Evolutionary conservation across 2,329 filamentous ascomycete species (phyloP), one percentile per base, ranked within the genome.

Genomic region (Ceratocystis colombiana): DNA sequence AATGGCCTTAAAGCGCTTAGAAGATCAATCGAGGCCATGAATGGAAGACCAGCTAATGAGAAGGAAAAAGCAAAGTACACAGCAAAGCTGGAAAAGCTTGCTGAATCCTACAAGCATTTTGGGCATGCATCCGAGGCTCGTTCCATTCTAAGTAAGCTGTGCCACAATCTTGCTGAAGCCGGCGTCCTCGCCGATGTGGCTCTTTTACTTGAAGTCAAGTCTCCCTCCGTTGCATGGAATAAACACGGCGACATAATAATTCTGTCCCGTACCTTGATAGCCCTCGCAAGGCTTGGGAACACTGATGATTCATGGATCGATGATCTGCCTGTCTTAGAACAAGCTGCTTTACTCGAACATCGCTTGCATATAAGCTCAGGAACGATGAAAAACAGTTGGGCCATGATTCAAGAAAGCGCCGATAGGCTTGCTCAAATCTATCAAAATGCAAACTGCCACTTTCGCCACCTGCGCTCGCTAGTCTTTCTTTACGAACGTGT

Each of bases 1-100:
- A 73, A 76, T 20, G 77, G 81, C 1, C 73, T 88, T 15, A 79
- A 82, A 62, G 79, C 85, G 12, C 77, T 90, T 62, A 82, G 81
- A 66, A 80, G 83, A 65, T 88, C 87, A 0, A 80, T 88, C 62
- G 84, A 88, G 57, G 78, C 82, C 46, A 77, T 89, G 41, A 81
- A 82, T 70, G 75, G 80, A 55, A 79, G 83, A 6, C 73, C 82
- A 0, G 73, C 76, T 20, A 72, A 74, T 0, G 86, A 88, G 67
- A 82, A 81, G 72, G 79, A 83, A 55, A 80, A 79, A 69, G 86
- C 84, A 0, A 80, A 86, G 68, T 75, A 89, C 1, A 75, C 80
- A 0, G 79, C 79, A 64, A 90, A 90, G 71, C 76, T 89, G 48
- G 88, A 90, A 72, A 78, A 83, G 10, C 80, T 88, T 70, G 86